Conservation (phyloP, 2,329 filamentous ascomycete species). For the Pseudophaeomoniella oleicola region DNA sequence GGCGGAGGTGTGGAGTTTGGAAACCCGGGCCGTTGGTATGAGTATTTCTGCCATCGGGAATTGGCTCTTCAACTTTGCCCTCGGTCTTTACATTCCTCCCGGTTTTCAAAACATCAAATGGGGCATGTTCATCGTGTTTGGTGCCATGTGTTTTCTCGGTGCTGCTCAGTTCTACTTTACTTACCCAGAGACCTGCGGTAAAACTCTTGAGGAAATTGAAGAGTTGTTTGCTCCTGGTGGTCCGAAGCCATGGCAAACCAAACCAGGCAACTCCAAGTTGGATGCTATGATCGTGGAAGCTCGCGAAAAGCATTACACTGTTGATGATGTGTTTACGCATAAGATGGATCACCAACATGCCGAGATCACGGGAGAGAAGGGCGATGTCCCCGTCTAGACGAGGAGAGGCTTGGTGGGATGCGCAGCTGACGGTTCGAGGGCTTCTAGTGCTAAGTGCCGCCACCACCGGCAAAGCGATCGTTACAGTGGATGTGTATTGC, state of each 20-base stretch:
- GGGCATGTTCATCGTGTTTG: slow-evolving; percentile 37
- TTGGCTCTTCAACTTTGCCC: slow-evolving; percentile 45
- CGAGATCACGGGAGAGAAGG: not conserved
- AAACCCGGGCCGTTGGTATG: slow-evolving; percentile 46
- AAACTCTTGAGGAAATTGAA: slow-evolving; percentile 24
- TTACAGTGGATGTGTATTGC: too few relatives aligned
- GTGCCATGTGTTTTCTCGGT: slow-evolving; percentile 29
- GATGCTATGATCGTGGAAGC: slow-evolving; percentile 16
- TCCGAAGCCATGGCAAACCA: slow-evolving; percentile 18
- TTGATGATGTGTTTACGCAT: not conserved
- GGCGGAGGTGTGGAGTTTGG: slow-evolving; percentile 49
- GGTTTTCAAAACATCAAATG: slow-evolving; percentile 44
- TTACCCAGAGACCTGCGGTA: slow-evolving; percentile 22
- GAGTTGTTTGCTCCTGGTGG: slow-evolving; percentile 17
- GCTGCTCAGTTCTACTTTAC: slow-evolving; percentile 31
- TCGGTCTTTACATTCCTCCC: slow-evolving; percentile 43
- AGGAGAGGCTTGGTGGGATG: too few relatives aligned
- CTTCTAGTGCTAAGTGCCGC: too few relatives aligned
- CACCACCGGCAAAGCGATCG: too few relatives aligned
- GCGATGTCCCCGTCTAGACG: too few relatives aligned
- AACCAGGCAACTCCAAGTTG: slow-evolving; percentile 16
- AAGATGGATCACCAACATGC: not conserved
- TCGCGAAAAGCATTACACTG: slow-evolving; percentile 8
- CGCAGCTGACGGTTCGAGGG: too few relatives aligned
- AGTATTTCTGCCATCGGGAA: slow-evolving; percentile 38